phyloP scores from a whole-genome alignment of 257 asterid genomes.

The Scutellaria barbata region DNA sequence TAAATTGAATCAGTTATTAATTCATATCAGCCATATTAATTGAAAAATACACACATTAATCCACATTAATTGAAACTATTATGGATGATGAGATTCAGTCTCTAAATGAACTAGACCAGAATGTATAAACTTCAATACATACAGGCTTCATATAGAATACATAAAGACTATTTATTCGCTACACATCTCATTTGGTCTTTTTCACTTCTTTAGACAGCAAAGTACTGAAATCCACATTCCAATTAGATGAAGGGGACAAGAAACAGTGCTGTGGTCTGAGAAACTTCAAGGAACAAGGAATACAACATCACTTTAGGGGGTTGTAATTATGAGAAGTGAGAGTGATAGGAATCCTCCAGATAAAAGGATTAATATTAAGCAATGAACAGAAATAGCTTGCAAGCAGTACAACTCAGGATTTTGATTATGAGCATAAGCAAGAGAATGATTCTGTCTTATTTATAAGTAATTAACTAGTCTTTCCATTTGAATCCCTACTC shows the following conservation, averaged over 20 bases:
- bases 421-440: too few species aligned
- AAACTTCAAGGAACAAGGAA: slow-evolving; percentile 7
- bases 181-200: slow-evolving; percentile 12
- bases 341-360: slow-evolving; percentile 7
- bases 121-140: not conserved
- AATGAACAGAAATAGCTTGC: not conserved
- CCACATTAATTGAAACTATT: too few species aligned
- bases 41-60: too few species aligned
- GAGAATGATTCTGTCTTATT: too few species aligned
- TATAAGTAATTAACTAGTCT: too few species aligned
- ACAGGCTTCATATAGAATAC: not conserved
- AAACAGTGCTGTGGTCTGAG: not conserved
- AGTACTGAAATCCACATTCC: not conserved
- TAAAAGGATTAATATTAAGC: not conserved
- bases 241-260: not conserved
- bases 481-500: too few species aligned
- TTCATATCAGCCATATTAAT: too few species aligned
- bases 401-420: not conserved
- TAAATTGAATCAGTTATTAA: too few species aligned
- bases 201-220: not conserved
- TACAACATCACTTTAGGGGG: not conserved
- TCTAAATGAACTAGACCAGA: not conserved
- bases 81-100: not conserved
- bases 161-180: not conserved
- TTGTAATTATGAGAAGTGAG: not conserved